Conservation (phyloP, 1,139 yeast genomes). For the Debaryomyces sp. region DNA sequence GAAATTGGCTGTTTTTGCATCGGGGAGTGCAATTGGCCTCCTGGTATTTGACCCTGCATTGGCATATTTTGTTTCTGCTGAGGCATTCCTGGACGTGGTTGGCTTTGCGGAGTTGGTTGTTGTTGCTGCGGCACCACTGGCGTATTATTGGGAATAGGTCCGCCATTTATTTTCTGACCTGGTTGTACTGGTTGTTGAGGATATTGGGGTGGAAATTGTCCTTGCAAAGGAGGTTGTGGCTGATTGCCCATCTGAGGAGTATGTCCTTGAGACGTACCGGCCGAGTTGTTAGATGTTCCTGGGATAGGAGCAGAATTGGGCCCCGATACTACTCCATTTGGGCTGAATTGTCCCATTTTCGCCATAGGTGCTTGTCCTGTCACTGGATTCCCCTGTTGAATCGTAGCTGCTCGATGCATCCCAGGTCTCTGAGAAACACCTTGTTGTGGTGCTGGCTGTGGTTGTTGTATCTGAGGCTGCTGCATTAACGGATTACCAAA, state of each 20-base stretch:
- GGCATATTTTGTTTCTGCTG: conserved; percentile 8
- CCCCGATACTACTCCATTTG: conserved; percentile 17
- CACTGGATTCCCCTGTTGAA: conserved; percentile 18
- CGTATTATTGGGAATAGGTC: conserved; percentile 11
- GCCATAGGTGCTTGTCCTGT: conserved; percentile 9
- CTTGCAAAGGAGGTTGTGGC: conserved; percentile 21
- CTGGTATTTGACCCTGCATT: conserved; percentile 10
- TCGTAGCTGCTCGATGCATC: conserved; percentile 23
- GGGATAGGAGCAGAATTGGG: conserved; percentile 33
- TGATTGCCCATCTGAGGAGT: conserved; percentile 34
- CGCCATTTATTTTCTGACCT: conserved; percentile 10
- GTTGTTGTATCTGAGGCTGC: conserved; percentile 9
- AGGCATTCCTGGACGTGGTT: conserved; percentile 18
- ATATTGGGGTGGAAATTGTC: conserved; percentile 13
- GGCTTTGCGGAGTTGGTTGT: conserved; percentile 25
- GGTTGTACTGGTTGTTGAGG: conserved; percentile 13
- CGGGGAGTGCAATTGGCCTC: conserved; percentile 11
- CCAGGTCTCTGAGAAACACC: conserved; percentile 21
- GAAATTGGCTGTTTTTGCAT: conserved; percentile 8
- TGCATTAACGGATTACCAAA: conserved; percentile 11
- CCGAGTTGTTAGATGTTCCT: conserved; percentile 18
- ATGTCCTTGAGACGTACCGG: conserved; percentile 26
- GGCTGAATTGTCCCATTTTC: conserved; percentile 11
- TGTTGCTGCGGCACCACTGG: conserved; percentile 21
- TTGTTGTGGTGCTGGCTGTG: conserved; percentile 11